These are phyloP conservation scores for Scedosporium boydii DNA, from an alignment of 2,329 filamentous ascomycete genomes.

Conservation along the genomic window DNA sequence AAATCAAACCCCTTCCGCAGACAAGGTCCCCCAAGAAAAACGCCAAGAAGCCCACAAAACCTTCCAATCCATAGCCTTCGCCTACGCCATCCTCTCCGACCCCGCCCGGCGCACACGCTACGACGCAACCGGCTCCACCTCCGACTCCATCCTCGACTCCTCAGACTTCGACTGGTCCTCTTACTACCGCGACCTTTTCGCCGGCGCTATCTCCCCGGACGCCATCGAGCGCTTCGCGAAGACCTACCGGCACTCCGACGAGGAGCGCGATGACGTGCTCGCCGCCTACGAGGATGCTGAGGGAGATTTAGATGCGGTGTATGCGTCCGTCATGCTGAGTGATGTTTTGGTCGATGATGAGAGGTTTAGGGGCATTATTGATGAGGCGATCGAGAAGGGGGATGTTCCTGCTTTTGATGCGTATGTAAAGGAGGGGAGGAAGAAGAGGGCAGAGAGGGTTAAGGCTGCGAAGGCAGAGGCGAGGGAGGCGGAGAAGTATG, in stretches of 20 bases:
- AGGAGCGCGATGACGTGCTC: constrained; percentile 73
- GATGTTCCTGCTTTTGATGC: constrained; percentile 57
- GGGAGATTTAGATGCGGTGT: constrained; percentile 70
- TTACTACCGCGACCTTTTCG: constrained; percentile 80
- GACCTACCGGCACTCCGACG: constrained; percentile 76
- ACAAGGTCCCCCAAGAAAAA: constrained; percentile 63
- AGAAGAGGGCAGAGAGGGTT: constrained; percentile 47
- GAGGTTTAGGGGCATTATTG: constrained; percentile 71
- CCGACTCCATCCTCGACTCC: constrained; percentile 67
- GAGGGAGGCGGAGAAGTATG: constrained; percentile 63
- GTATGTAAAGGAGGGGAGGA: constrained; percentile 67
- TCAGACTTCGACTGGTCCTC: constrained; percentile 84
- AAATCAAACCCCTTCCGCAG: constrained; percentile 27
- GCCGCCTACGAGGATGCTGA: constrained; percentile 62
- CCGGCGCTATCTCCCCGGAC: constrained; percentile 62
- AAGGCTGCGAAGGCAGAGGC: constrained; percentile 58
- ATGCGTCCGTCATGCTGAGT: constrained; percentile 79
- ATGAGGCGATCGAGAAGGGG: constrained; percentile 63
- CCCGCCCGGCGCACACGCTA: constrained; percentile 72
- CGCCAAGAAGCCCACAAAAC: constrained; percentile 65
- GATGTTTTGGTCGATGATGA: constrained; percentile 76
- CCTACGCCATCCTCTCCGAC: constrained; percentile 88
- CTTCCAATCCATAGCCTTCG: constrained; percentile 88
- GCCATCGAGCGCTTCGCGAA: constrained; percentile 66
- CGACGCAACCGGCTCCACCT: constrained; percentile 81